Evolutionary conservation across 148 eudicot genomes (phyloP), one percentile per base, ranked within the genome.

Genomic region (Chenopodium berlandieri): DNA sequence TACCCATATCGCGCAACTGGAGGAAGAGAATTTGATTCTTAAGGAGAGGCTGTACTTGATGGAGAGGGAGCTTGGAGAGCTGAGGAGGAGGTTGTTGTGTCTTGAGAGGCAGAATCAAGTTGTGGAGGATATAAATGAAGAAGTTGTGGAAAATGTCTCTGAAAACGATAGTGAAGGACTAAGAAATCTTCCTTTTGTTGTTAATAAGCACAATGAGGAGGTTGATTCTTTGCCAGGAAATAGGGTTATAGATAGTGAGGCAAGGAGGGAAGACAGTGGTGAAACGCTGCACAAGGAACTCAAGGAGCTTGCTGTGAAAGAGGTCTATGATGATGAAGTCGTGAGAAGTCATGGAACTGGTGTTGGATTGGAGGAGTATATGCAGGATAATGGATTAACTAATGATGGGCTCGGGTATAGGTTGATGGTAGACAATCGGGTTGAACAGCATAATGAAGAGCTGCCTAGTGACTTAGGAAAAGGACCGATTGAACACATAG

Each of bases 1-100:
- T 78, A 83, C 91, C 7, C 98, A 94, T 64, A 92, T 96, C 56
- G 91, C 93, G 7, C 99, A 90, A 37, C 52, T 94, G 88, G 98
- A 92, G 80, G 99, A 94, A 69, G 98, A 94, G 91, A 96, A 94
- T 79, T 77, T 96, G 79, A 88, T 90, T n/a, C 86, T 94, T 46
- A 96, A 94, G 88, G 95, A 92, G 85, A 89, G 95, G 82, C 83
- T 96, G 78, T 94, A 91, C 83, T 86, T 91, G 85, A 92, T 96
- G 95, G 99, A 96, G 88, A 90, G 92, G 87, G 98, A 96, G 88
- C 82, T 96, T 75, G 91, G 89, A 71, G 95, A 94, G 30, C 77
- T 96, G 82, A 89, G 94, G 88, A 91, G 91, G 87, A 89, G 99
- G 88, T 56, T 96, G 90, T 79, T 73, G 74, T 82, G 44, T 84